These are phyloP conservation scores for Podila clonocystis DNA, from an alignment of 192 early-diverging fungal species.

Conservation along the genomic window DNA sequence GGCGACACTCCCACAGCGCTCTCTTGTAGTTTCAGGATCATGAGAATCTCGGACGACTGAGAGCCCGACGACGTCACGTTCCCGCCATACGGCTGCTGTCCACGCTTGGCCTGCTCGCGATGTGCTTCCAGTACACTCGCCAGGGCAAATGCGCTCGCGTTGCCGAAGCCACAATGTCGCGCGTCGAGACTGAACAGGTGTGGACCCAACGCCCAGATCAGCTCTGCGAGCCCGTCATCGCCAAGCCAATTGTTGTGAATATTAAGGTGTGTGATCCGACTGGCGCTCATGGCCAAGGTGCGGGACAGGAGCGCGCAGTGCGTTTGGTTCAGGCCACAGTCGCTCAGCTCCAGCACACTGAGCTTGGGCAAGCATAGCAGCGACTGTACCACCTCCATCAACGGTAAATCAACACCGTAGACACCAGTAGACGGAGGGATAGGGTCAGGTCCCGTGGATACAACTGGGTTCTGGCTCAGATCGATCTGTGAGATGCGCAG, in stretches of 20 bases:
- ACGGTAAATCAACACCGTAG: neutral
- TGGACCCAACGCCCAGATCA: constrained; percentile 15
- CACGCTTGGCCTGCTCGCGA: neutral
- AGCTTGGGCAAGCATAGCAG: constrained; percentile 9
- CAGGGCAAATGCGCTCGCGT: constrained; percentile 23
- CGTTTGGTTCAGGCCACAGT: constrained; percentile 12
- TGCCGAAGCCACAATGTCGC: constrained; percentile 19
- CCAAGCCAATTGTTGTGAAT: constrained; percentile 36
- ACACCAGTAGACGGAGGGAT: neutral
- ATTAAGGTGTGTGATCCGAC: constrained; percentile 21
- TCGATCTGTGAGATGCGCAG: constrained; percentile 16
- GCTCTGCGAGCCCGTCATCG: constrained; percentile 23
- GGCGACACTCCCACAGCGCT: neutral
- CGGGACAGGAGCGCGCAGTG: constrained; percentile 2
- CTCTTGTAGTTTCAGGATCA: constrained; percentile 21
- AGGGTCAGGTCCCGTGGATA: no score
- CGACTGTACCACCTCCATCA: constrained; percentile 10
- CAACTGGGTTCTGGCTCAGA: neutral
- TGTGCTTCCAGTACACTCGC: constrained; percentile 13
- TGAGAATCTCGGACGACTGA: constrained; percentile 1
- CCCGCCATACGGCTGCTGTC: neutral
- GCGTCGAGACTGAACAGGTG: constrained; percentile 15
- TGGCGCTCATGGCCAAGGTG: constrained; percentile 5
- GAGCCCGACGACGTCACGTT: neutral
- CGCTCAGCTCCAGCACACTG: constrained; percentile 8